Percentiles rank a stretch among this genome's conserved stretches.
Evolutionary conservation across 2,329 filamentous ascomycete species (phyloP).

Genomic region (Colletotrichum horii): DNA sequence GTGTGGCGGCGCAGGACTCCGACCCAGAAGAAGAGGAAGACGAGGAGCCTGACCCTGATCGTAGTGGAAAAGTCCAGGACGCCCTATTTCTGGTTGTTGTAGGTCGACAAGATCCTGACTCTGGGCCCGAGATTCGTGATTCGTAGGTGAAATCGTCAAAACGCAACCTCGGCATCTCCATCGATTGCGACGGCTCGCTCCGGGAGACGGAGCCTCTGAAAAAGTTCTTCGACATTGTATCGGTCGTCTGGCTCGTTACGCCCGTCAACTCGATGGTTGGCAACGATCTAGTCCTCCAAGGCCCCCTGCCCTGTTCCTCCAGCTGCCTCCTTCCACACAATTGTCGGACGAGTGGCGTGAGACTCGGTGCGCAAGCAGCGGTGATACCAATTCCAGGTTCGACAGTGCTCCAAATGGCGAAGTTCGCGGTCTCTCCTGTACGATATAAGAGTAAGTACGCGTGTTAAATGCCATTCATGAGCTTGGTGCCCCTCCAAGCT

Average conservation of each 20-base stretch:
- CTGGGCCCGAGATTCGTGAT: conserved; percentile 6
- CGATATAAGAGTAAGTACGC: neutral
- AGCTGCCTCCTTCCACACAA: neutral
- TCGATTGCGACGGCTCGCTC: neutral
- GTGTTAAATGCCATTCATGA: neutral
- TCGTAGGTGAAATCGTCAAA: conserved; percentile 16
- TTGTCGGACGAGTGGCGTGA: conserved; percentile 32
- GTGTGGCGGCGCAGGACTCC: neutral
- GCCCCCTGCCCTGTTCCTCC: neutral
- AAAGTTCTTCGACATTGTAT: neutral
- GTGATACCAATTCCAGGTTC: conserved; percentile 47
- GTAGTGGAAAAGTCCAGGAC: neutral
- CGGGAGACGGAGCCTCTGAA: neutral
- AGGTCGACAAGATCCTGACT: neutral
- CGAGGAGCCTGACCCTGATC: neutral
- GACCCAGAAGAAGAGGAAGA: neutral
- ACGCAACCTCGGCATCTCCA: conserved; percentile 1
- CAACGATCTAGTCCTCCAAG: neutral
- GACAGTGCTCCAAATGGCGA: conserved; percentile 51
- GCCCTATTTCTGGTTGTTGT: neutral
- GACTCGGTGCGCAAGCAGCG: conserved; percentile 40
- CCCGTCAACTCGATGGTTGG: neutral
- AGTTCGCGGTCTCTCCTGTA: conserved; percentile 36
- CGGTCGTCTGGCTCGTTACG: neutral
- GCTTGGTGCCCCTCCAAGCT: conserved; percentile 2